Evolutionary conservation across 306 rosid species (phyloP), one percentile per base, ranked within the genome.

Genomic region (Senna tora): DNA sequence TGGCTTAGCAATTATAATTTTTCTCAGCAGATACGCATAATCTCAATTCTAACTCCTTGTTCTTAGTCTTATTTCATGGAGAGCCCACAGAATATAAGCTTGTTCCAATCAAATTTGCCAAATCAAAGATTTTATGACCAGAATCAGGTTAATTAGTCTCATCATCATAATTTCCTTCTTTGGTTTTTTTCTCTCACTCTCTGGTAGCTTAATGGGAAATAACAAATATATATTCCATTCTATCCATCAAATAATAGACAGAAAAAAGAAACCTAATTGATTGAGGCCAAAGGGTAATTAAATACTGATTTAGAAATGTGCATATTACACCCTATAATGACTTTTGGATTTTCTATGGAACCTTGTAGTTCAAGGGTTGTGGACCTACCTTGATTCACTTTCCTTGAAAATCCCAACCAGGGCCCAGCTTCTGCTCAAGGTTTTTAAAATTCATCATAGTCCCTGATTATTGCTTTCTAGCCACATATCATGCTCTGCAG

Each of bases 341-440:
- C n/a, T 50, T 22, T 49, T 65, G 62, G n/a, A 72, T 38, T 71
- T 72, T 57, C 57, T 39, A 41, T 5, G 66, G 55, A 58, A 41
- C 46, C 16, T 39, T 59, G 54, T 59, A 36, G 75, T 45, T 54
- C 28, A 73, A 66, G 45, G 71, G 45, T 52, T 64, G 72, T 69
- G 76, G 79, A 62, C 57, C 77, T 69, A 69, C 67, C 39, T 68
- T 47, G n/a, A 68, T 60, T 51, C 28, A 52, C 65, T 56, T 46
- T 49, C 41, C 71, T 38, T 66, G 65, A 65, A 69, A 72, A 66
- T 65, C 59, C 28, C 41, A 61, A 15, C 30, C 15, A 60, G 79
- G 61, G 75, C 65, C 75, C 75, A 50, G 59, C 30, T 11, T 9
- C 59, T 21, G 66, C 46, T 36, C 45, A 34, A 32, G 60, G 41